A percentile compares a stretch with the other conserved stretches of the same genome.
phyloP scores from a whole-genome alignment of 345 rosid genomes.

The Citrus medica region DNA sequence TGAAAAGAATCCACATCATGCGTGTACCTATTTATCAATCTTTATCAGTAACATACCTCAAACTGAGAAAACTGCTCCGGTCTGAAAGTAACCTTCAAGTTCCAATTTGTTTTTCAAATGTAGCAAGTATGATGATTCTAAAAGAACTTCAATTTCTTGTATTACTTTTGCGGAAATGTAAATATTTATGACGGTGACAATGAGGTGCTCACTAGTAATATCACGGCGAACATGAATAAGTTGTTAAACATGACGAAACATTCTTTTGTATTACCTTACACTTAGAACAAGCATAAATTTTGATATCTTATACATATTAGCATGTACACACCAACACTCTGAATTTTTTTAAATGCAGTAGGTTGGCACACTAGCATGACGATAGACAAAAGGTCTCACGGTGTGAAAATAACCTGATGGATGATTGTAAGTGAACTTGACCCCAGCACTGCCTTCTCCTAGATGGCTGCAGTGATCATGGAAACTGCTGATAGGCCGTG shows the following conservation, averaged over 20 bases:
- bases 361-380: conserved; percentile 49
- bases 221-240: neutral
- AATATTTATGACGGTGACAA: neutral
- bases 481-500: conserved; percentile 87
- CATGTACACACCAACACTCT: neutral
- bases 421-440: conserved; percentile 75
- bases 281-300: neutral
- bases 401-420: conserved; percentile 81
- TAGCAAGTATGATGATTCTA: neutral
- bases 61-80: too few species aligned
- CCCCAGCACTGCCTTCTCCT: conserved; percentile 52
- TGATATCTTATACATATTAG: neutral
- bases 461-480: conserved; percentile 70
- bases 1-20: neutral
- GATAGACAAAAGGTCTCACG: conserved; percentile 66
- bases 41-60: neutral
- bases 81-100: too few species aligned
- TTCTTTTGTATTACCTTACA: neutral
- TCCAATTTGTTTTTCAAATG: too few species aligned
- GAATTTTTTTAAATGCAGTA: conserved; percentile 48
- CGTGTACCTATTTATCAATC: neutral
- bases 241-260: neutral
- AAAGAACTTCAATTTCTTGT: neutral
- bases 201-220: neutral
- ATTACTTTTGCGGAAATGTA: neutral